Conservation (phyloP, 306 rosid genomes). For the Inga leiocalycina region DNA sequence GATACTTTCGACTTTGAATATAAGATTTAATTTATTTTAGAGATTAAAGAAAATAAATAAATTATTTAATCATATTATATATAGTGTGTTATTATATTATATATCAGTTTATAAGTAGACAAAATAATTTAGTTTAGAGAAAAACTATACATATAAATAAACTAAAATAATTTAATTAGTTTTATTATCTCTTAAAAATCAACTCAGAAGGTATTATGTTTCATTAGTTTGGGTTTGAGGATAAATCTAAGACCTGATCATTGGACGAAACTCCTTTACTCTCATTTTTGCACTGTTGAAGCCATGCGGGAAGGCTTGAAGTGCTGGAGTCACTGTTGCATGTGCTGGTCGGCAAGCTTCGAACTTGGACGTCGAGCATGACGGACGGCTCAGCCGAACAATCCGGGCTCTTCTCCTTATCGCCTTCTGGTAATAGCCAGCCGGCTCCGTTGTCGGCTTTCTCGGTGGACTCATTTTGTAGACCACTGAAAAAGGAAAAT, state of each 20-base stretch:
- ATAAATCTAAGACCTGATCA: slow-evolving; percentile 59
- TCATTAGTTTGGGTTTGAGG: slow-evolving; percentile 11
- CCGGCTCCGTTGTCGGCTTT: slow-evolving; percentile 55
- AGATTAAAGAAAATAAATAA: no score
- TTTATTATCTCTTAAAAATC: no score
- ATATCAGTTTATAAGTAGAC: no score
- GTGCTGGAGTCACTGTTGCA: slow-evolving; percentile 64
- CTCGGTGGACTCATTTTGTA: slow-evolving; percentile 51
- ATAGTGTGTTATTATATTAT: no score
- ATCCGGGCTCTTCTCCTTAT: slow-evolving; percentile 39
- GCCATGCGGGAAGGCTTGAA: slow-evolving; percentile 96
- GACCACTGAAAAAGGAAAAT: slow-evolving; percentile 54
- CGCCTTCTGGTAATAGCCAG: slow-evolving; percentile 43
- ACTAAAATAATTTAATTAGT: no score
- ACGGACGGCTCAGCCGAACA: slow-evolving; percentile 59
- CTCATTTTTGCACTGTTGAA: slow-evolving; percentile 86
- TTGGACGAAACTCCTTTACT: slow-evolving; percentile 44
- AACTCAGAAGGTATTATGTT: neutral
- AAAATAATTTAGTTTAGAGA: no score
- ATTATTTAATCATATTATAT: no score
- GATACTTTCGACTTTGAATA: neutral
- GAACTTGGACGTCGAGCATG: slow-evolving; percentile 60
- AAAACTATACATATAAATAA: no score
- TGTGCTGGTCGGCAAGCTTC: slow-evolving; percentile 57
- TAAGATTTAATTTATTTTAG: no score